Evolutionary conservation across 768 basidiomycete species (phyloP), one percentile per base, ranked within the genome.

Genomic region (Rhodotorula kratochvilovae): DNA sequence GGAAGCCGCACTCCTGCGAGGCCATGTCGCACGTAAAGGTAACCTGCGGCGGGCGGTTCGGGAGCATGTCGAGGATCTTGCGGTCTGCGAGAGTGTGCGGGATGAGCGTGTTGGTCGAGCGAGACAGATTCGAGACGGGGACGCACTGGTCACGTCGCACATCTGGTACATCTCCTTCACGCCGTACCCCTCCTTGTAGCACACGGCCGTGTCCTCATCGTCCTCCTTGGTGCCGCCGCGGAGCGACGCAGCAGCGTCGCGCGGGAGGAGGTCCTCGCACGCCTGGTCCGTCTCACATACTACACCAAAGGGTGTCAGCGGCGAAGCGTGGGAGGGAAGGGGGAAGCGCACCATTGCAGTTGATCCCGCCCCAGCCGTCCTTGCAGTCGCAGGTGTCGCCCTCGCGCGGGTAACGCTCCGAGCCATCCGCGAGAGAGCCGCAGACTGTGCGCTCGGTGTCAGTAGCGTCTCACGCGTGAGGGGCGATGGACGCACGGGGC

Each of bases 161-260:
- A 96, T 92, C 80, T 99, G 95, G 80, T 93, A 92, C 75, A 96
- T 93, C 79, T 87, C 89, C 80, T 91, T 90, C n/a, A 99, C 90
- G 0, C 92, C 94, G 79, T 90, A 86, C 33, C 96, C 96, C 53
- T 90, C 91, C 65, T 85, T 90, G 84, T 96, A 95, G 79, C 96
- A 98, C 2, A 91, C 91, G 89, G 97, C 94, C 58, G 29, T 39
- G 42, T 59, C 58, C 33, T 82, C 82, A 23, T 71, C 72, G 16
- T 68, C 73, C 23, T 79, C 76, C 55, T 57, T 66, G 54, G 23
- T 77, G 36, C 63, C 45, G 60, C 62, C 33, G 77, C 80, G 60
- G 84, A 85, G 0, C 78, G 61, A 61, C 31, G 58, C 19, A 42
- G 72, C 31, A 35, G 68, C 53, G 55, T 77, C 72, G 68, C 76